phyloP scores from a whole-genome alignment of 179 eudicot species.

The Sideroxylon spinosum region DNA sequence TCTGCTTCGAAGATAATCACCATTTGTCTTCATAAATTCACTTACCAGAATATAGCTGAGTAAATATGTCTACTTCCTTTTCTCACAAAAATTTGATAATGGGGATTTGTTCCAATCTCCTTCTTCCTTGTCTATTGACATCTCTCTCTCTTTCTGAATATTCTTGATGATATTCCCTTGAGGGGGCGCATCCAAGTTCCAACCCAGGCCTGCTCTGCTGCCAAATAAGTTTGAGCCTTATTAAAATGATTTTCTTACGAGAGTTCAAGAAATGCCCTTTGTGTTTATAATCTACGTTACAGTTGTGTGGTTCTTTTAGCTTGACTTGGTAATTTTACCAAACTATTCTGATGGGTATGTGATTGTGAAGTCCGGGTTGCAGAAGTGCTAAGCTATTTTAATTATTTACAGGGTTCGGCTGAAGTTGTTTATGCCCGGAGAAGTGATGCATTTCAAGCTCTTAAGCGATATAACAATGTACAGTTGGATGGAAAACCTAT shows the following conservation, averaged over 20 bases:
- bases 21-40: neutral
- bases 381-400: neutral
- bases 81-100: neutral
- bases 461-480: slow-evolving; percentile 84
- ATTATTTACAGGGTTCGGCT: slow-evolving; percentile 66
- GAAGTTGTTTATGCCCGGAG: slow-evolving; percentile 75
- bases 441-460: slow-evolving; percentile 83
- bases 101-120: neutral
- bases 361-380: no score
- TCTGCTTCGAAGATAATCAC: no score
- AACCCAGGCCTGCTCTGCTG: neutral
- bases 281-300: neutral
- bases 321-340: neutral
- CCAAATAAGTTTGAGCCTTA: neutral
- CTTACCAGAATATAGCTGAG: neutral
- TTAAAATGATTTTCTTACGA: neutral
- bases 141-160: slow-evolving; percentile 37
- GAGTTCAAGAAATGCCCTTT: neutral
- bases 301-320: neutral
- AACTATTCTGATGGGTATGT: no score
- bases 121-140: slow-evolving; percentile 21
- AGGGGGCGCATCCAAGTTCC: neutral
- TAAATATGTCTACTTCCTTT: neutral
- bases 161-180: neutral
- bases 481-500: slow-evolving; percentile 84